phyloP scores from a whole-genome alignment of 1,139 yeast species.

The Scheffersomyces quercinus region DNA sequence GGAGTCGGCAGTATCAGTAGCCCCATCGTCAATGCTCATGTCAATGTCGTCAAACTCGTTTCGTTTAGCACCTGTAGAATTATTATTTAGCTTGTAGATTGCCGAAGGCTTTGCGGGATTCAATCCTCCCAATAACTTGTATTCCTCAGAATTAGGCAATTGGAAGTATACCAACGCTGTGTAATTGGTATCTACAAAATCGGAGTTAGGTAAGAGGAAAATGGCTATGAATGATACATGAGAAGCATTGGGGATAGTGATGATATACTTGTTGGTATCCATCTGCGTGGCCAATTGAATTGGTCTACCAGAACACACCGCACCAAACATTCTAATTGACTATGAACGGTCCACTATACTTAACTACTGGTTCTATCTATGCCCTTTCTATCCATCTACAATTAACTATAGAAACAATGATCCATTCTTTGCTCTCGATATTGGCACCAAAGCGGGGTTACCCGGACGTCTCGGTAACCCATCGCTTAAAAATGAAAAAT shows the following conservation, averaged over 20 bases:
- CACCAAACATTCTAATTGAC: slow-evolving; percentile 46
- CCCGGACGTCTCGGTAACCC: slow-evolving; percentile 9
- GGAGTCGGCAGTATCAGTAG: slow-evolving; percentile 17
- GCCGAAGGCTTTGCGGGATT: slow-evolving; percentile 84
- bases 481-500: too few relatives aligned
- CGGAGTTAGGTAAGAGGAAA: slow-evolving; percentile 70
- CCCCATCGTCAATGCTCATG: slow-evolving; percentile 13
- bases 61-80: slow-evolving; percentile 32
- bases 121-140: slow-evolving; percentile 76
- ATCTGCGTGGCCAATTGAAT: slow-evolving; percentile 60
- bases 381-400: too few relatives aligned
- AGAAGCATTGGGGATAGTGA: slow-evolving; percentile 60
- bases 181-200: slow-evolving; percentile 61
- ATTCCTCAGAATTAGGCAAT: slow-evolving; percentile 66
- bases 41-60: slow-evolving; percentile 38
- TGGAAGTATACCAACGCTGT: slow-evolving; percentile 90
- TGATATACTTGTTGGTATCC: slow-evolving; percentile 63
- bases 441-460: slow-evolving; percentile 4
- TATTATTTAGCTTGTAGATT: slow-evolving; percentile 74
- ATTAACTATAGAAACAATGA: not conserved
- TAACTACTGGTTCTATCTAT: not conserved
- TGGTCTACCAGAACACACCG: slow-evolving; percentile 59
- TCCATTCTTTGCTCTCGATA: not conserved
- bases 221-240: slow-evolving; percentile 71
- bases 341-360: not conserved